Evolutionary conservation across 306 rosid genomes (phyloP), one percentile per base, ranked within the genome.

Genomic region (Castanea mollissima): DNA sequence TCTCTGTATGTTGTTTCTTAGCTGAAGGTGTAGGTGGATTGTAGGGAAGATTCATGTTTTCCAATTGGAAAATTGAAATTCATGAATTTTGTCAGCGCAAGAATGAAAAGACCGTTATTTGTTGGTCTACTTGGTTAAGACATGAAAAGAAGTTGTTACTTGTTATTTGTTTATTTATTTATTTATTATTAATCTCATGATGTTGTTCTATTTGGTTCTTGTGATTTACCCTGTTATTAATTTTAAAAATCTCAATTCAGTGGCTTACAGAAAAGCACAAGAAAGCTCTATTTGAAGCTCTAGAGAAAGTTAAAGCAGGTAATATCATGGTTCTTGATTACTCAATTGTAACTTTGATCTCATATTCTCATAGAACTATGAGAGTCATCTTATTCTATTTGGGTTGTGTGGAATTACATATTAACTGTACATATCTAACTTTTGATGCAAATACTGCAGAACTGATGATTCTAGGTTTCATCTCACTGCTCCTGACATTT

Each of bases 401-500:
- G 15, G 71, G 77, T 77, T 63, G 21, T 69, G 52, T 25, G 60
- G 34, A 49, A 55, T 56, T 32, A 51, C 44, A 52, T 38, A 55
- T 77, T 60, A 25, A 20, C 65, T 8, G 75, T 21, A n/a, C 2
- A 34, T 55, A 69, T 60, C 74, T 77, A 35, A 60, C 16, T 49
- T 16, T 70, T 80, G 63, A 77, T 70, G 49, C 32, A 23, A 74
- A 59, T 69, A 35, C 80, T 86, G 87, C 99, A 96, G 99, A 96
- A 89, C 74, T 96, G 93, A 96, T 96, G 99, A 74, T 96, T 88
- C 82, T 96, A 25, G 99, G 99, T 52, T 96, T 96, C 90, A 85
- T 96, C 81, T 96, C 99, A 6, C 82, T 96, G 29, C 85, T 96
- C 78, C 78, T 96, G 86, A 93, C 98, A 68, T 96, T 96, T 63